These are phyloP conservation scores for Rhypophila decipiens DNA, from an alignment of 495 filamentous ascomycete species.

Conservation along the genomic window DNA sequence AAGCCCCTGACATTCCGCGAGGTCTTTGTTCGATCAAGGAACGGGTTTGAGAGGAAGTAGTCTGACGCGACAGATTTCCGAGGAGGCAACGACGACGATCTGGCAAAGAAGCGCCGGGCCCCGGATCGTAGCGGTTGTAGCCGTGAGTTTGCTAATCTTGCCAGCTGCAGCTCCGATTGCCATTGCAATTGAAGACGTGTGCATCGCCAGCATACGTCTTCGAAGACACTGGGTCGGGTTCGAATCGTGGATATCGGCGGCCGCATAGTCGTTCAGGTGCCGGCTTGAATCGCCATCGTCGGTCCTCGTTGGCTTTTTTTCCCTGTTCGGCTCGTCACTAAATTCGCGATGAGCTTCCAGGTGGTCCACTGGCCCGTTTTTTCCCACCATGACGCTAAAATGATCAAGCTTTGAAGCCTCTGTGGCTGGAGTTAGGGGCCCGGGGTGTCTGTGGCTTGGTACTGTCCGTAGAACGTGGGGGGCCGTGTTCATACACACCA, in stretches of 20 bases:
- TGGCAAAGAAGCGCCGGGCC: conserved; percentile 16
- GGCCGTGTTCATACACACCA: too few relatives aligned
- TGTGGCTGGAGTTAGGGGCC: conserved; percentile 3
- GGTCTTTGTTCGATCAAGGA: conserved; percentile 13
- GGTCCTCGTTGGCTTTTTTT: conserved; percentile 2
- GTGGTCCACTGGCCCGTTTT: not conserved
- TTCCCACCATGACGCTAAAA: not conserved
- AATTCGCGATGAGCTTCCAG: not conserved
- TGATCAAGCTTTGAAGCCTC: not conserved
- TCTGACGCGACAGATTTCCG: conserved; percentile 24
- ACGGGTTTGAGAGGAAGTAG: conserved; percentile 36
- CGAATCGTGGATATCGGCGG: conserved; percentile 21
- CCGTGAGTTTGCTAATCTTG: not conserved
- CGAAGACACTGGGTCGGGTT: conserved; percentile 15
- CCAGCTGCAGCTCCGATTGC: not conserved
- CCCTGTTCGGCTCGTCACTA: conserved; percentile 9
- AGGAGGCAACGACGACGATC: conserved; percentile 10
- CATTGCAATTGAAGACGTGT: conserved; percentile 15
- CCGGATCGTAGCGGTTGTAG: not conserved
- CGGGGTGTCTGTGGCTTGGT: not conserved
- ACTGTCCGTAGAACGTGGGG: too few relatives aligned
- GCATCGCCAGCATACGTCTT: conserved; percentile 25
- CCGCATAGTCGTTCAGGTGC: conserved; percentile 25
- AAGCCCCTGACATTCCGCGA: too few relatives aligned
- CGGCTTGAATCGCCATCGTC: conserved; percentile 26